phyloP scores from a whole-genome alignment of 1,139 yeast genomes.

The Saccharomyces hybrid region DNA sequence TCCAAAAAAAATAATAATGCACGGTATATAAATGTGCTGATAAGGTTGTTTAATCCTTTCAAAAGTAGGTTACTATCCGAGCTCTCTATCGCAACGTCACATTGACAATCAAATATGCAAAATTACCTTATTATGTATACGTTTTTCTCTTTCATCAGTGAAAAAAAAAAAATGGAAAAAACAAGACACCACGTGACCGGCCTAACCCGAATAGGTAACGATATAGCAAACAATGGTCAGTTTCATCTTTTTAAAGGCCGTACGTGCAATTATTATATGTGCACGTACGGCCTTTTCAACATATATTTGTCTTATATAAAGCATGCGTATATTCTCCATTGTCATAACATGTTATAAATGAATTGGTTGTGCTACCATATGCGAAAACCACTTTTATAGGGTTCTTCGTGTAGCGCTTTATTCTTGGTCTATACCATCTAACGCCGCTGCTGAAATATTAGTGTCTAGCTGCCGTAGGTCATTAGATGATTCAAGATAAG shows the following conservation, averaged over 20 bases:
- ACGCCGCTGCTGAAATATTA: slow-evolving; percentile 1
- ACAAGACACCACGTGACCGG: neutral
- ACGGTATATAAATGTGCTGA: neutral
- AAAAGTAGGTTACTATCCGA: neutral
- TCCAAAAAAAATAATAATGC: neutral
- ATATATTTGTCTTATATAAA: neutral
- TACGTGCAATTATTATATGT: neutral
- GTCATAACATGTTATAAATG: neutral
- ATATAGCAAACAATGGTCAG: neutral
- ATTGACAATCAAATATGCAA: neutral
- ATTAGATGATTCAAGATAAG: slow-evolving; percentile 3
- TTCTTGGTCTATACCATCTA: neutral
- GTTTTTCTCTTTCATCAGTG: neutral
- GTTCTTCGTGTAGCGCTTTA: neutral
- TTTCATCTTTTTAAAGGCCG: neutral
- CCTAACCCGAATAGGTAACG: neutral
- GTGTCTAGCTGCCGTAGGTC: slow-evolving; percentile 3
- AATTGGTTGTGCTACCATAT: neutral
- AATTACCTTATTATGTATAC: neutral
- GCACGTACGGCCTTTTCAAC: neutral
- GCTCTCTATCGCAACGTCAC: neutral
- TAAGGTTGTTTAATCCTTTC: neutral
- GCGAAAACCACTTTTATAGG: neutral
- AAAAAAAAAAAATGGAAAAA: neutral
- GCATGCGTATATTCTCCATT: neutral